Evolutionary conservation across 2,329 filamentous ascomycete genomes (phyloP), one percentile per base, ranked within the genome.

Genomic region (Tympanopsis confertula): DNA sequence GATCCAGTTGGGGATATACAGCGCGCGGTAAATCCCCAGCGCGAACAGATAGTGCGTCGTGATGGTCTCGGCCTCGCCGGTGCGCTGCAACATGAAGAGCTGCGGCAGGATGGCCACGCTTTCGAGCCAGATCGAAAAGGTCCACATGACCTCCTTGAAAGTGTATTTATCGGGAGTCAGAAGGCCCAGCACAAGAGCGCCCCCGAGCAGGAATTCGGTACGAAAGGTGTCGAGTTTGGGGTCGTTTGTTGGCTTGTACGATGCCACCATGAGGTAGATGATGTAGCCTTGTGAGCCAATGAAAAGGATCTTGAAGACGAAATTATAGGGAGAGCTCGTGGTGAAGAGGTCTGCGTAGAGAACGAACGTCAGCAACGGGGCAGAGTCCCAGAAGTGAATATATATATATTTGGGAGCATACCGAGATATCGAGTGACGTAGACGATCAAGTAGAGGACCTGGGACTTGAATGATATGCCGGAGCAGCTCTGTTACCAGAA

Each of bases 1-100:
- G 52, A 96, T 78, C 91, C 91, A 98, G 66, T 98, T 98, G 47
- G 91, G 91, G 49, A 98, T 98, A 63, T 98, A 98, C 40, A 98
- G 69, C 3, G 88, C 85, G 40, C 91, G 74, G 67, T 98, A 98
- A 44, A 81, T 68, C 22, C 91, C 91, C 26, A 98, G 70, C 12
- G 91, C 89, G 54, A 94, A 94, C 30, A 98, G 74, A 59, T 98
- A 98, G 63, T 98, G 89, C 1, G 88, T 94, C 12, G 91, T 98
- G 55, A 98, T 98, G n/a, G 91, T 95, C 66, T 98, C 91, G 10
- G 91, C 91, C 66, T 96, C 89, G 47, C 91, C 91, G 1, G 91
- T 98, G 51, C 91, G 74, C 66, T 98, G 91, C 45, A 98, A 71
- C 86, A 98, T 93, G 63, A 98, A 96, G 38, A 98, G 74, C 66